Base-by-base conservation (phyloP, 805 yeast genomes). In the Starmerella bacillaris region DNA sequence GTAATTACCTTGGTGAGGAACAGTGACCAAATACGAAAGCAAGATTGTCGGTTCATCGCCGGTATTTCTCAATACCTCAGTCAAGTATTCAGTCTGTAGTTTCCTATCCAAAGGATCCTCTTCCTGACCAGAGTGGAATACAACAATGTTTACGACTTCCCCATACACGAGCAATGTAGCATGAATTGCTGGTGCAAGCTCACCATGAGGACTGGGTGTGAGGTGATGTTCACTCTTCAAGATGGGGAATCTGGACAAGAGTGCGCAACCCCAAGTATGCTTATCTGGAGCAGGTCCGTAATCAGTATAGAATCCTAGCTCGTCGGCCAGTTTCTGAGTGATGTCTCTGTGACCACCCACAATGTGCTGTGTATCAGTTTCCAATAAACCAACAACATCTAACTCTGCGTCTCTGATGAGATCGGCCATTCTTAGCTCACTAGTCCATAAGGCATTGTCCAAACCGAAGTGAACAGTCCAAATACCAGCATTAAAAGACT, bases 401-500 rank as follows among this genome's bases (percentile, higher is more conserved):
- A 89, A 58, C 58, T 89, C 92, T 36, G 92, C 74, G 47, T 86
- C 96, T 40, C 60, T 63, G 40, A 89, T 71, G 34, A 86, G 67
- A 44, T 77, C 75, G 39, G 75, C 63, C 94, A 89, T 86, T 45
- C 95, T 69, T 29, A 70, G 73, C 57, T 89, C 95, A 44, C 83
- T 71, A 0, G 92, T 86, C 98, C 98, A 89, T 89, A 89, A 77
- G 53, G 83, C 94, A 55, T 89, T 89, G 55, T 89, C 98, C 34
- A 89, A 65, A 18, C 95, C 98, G 53, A 89, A 89, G 59, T 89
- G 98, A 44, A 89, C 75, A 17, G 96, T 86, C 98, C 98, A 89
- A 41, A 89, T 84, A 54, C 96, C 98, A 2, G 95, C 84, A 1
- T 94, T 83, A 48, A 89, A 68, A 4, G 79, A 54, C 45, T 73